These are phyloP conservation scores for Geoglossum cookeanum DNA, from an alignment of 2,329 filamentous ascomycete species.

Conservation along the genomic window DNA sequence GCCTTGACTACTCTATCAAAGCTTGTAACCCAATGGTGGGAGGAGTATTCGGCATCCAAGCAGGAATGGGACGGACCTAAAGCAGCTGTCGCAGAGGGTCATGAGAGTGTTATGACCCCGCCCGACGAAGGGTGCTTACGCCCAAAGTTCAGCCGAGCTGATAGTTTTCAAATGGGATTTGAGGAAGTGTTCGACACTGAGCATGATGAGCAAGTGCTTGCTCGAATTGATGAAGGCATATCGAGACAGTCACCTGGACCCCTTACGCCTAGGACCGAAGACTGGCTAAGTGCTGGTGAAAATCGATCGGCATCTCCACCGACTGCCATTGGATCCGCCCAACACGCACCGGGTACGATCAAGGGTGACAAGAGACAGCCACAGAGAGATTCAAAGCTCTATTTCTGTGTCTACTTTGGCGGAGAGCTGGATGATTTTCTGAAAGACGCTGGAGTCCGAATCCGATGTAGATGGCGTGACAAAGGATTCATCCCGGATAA, in stretches of 20 bases:
- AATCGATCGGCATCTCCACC: neutral
- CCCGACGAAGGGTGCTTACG: neutral
- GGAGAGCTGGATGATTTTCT: neutral
- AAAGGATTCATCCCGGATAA: neutral
- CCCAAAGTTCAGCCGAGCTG: neutral
- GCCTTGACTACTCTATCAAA: neutral
- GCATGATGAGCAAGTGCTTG: neutral
- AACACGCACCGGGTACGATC: neutral
- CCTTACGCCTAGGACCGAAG: neutral
- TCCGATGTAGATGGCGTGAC: neutral
- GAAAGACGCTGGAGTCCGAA: neutral
- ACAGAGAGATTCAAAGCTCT: neutral
- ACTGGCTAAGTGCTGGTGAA: neutral
- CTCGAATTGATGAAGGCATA: neutral
- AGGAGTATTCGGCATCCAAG: neutral
- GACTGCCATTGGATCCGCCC: neutral
- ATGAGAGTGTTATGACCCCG: neutral
- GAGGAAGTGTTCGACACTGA: neutral
- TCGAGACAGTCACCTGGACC: neutral
- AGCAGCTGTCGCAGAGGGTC: neutral
- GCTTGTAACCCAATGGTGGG: neutral
- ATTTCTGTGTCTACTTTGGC: neutral
- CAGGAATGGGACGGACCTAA: neutral
- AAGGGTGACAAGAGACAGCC: neutral
- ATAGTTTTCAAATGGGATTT: slow-evolving; percentile 1